phyloP scores from a whole-genome alignment of 164 flowering plant species.

The Berberis vulgaris region DNA sequence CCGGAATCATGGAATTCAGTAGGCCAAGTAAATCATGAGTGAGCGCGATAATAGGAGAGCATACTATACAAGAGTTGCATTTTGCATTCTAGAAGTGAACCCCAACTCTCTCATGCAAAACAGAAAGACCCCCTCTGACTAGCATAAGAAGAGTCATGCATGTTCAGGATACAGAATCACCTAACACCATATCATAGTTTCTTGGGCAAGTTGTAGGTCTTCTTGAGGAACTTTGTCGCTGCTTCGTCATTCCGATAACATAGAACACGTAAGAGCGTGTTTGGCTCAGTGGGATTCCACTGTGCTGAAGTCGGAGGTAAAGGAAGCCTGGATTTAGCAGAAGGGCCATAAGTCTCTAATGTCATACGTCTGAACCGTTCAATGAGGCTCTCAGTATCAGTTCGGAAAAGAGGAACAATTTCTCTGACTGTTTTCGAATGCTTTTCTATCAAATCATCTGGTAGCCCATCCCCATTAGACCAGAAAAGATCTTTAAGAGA shows the following conservation, averaged over 20 bases:
- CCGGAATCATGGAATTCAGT: no score
- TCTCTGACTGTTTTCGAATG: slow-evolving; percentile 35
- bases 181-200: slow-evolving; percentile 28
- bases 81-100: no score
- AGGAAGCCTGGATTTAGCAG: slow-evolving; percentile 55
- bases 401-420: slow-evolving; percentile 44
- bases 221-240: slow-evolving; percentile 74
- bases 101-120: no score
- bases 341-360: slow-evolving; percentile 36
- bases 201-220: slow-evolving; percentile 63
- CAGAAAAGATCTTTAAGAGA: slow-evolving; percentile 57
- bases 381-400: slow-evolving; percentile 45
- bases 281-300: slow-evolving; percentile 67
- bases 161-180: no score
- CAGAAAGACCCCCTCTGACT: no score
- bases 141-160: no score
- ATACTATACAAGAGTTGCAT: no score
- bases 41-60: no score
- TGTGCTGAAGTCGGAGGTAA: slow-evolving; percentile 71
- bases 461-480: slow-evolving; percentile 86
- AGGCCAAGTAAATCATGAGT: no score
- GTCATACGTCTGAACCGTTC: slow-evolving; percentile 32
- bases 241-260: slow-evolving; percentile 64
- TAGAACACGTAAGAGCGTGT: slow-evolving; percentile 64
- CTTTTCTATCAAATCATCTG: slow-evolving; percentile 64